Conservation (phyloP, 768 basidiomycete genomes). For the Pleurotus salmoneostramineus region DNA sequence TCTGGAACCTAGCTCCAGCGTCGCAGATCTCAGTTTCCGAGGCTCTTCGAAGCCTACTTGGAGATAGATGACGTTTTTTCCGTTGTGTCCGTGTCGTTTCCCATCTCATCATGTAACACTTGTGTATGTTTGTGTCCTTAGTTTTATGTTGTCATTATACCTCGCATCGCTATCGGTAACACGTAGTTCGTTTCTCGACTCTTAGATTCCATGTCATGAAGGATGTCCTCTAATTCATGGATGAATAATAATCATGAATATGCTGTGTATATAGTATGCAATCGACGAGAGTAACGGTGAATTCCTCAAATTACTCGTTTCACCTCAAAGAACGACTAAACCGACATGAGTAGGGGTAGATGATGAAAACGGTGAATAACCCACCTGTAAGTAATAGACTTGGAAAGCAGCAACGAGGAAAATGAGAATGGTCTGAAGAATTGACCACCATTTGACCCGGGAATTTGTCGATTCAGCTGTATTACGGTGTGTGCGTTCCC, state of each 20-base stretch:
- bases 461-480: slow-evolving; percentile 92
- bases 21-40: slow-evolving; percentile 44
- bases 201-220: background rate
- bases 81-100: slow-evolving; percentile 8
- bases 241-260: background rate
- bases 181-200: background rate
- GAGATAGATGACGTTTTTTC: slow-evolving; percentile 32
- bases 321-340: slow-evolving; percentile 85
- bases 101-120: background rate
- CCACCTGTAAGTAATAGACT: slow-evolving; percentile 91
- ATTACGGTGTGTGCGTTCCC: slow-evolving; percentile 90
- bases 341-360: too few relatives aligned
- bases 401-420: slow-evolving; percentile 95
- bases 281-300: too few relatives aligned
- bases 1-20: slow-evolving; percentile 42
- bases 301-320: slow-evolving; percentile 72
- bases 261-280: background rate
- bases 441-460: slow-evolving; percentile 99
- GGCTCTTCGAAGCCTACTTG: slow-evolving; percentile 48
- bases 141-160: slow-evolving; percentile 6
- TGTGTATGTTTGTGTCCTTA: background rate
- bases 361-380: slow-evolving; percentile 11
- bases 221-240: too few relatives aligned
- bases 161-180: background rate
- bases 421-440: slow-evolving; percentile 82